Conservation (phyloP, 306 rosid species). For the Dryas alaskensis region DNA sequence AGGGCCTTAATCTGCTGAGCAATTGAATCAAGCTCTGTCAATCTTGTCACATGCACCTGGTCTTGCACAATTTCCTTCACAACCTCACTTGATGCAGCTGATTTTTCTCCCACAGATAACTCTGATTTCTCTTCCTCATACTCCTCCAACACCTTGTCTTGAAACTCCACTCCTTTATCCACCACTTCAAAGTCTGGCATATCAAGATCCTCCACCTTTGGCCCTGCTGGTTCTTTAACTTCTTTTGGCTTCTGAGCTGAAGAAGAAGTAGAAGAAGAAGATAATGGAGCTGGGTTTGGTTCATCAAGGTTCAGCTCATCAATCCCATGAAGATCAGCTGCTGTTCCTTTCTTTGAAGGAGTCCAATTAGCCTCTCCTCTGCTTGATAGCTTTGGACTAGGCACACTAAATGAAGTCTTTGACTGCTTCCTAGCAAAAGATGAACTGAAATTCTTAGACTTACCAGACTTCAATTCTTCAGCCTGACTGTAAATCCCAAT, state of each 20-base stretch:
- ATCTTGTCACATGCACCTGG: constrained; percentile 50
- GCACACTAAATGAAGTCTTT: constrained; percentile 80
- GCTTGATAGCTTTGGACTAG: constrained; percentile 74
- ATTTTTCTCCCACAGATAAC: constrained; percentile 42
- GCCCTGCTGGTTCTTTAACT: constrained; percentile 32
- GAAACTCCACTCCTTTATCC: constrained; percentile 87
- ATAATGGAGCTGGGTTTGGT: constrained; percentile 50
- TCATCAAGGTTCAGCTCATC: constrained; percentile 93
- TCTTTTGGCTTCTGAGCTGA: constrained; percentile 35
- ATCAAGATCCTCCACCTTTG: constrained; percentile 70
- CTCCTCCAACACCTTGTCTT: constrained; percentile 41
- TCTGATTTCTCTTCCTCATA: constrained; percentile 46
- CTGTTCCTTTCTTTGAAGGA: constrained; percentile 46
- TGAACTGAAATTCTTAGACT: constrained; percentile 38
- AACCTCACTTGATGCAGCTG: constrained; percentile 57
- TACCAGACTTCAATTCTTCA: constrained; percentile 42
- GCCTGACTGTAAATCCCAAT: constrained; percentile 61
- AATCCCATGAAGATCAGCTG: constrained; percentile 58
- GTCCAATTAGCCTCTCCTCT: constrained; percentile 56
- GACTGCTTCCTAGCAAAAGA: constrained; percentile 76
- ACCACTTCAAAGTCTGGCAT: constrained; percentile 87
- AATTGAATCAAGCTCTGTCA: constrained; percentile 76
- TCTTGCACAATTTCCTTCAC: constrained; percentile 81
- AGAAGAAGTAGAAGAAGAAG: constrained; percentile 37
- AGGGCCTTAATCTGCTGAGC: constrained; percentile 95